Evolutionary conservation across 129 eudicot species (phyloP).

Genomic region (Deinandra increscens): DNA sequence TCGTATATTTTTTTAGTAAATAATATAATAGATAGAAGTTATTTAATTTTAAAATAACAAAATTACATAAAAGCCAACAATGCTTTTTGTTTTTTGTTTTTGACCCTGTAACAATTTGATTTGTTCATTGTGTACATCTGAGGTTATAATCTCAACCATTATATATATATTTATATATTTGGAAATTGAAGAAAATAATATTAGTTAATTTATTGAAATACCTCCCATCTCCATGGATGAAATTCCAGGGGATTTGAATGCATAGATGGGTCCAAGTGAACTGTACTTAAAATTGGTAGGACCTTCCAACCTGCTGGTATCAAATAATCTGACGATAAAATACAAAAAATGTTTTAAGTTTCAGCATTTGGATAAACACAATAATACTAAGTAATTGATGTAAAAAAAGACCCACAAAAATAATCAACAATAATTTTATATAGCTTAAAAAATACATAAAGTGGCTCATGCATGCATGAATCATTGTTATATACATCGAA

Average conservation of each 20-base stretch:
- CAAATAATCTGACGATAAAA: constrained; percentile 49
- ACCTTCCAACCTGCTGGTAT: constrained; percentile 94
- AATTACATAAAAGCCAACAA: too few species aligned
- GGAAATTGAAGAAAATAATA: background rate
- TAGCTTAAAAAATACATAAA: constrained; percentile 29
- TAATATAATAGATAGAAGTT: too few species aligned
- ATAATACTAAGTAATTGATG: constrained; percentile 8
- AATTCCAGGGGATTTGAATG: constrained; percentile 64
- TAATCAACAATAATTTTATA: constrained; percentile 23
- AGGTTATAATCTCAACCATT: too few species aligned
- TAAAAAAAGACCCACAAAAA: constrained; percentile 25
- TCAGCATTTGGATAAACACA: constrained; percentile 19
- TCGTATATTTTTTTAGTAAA: too few species aligned
- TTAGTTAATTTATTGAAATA: constrained; percentile 12
- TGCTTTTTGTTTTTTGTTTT: too few species aligned
- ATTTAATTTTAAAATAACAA: too few species aligned
- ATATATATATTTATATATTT: background rate
- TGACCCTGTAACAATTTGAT: too few species aligned
- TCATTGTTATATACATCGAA: constrained; percentile 27
- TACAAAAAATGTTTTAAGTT: constrained; percentile 15
- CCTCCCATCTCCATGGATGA: constrained; percentile 93
- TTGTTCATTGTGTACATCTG: too few species aligned
- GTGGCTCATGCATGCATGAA: constrained; percentile 51
- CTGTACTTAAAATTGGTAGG: constrained; percentile 84
- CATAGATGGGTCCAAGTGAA: constrained; percentile 74